phyloP scores from a whole-genome alignment of 179 eudicot species.

The Drosera spatulata region DNA sequence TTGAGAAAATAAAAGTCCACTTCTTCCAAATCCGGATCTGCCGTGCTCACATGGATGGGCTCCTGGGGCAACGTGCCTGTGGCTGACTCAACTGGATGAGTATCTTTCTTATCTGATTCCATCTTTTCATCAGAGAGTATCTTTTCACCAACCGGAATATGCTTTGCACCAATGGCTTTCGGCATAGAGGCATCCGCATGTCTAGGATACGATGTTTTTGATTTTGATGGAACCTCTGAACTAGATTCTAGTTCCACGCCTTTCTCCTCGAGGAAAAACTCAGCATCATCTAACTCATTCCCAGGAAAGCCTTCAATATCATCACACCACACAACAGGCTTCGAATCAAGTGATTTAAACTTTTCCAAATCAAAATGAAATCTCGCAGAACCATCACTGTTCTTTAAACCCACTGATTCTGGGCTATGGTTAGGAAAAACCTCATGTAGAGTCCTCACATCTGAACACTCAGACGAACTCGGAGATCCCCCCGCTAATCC shows the following conservation, averaged over 20 bases:
- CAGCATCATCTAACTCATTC: slow-evolving; percentile 26
- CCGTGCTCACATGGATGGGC: slow-evolving; percentile 6
- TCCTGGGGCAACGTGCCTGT: slow-evolving; percentile 14
- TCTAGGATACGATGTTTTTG: slow-evolving; percentile 15
- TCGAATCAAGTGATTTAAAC: slow-evolving; percentile 13
- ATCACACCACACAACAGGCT: slow-evolving; percentile 10
- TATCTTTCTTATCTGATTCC: slow-evolving; percentile 5
- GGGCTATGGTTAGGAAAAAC: slow-evolving; percentile 37
- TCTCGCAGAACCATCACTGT: slow-evolving; percentile 6
- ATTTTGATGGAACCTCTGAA: slow-evolving; percentile 17
- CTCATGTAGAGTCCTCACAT: slow-evolving; percentile 59
- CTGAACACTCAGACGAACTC: slow-evolving; percentile 18
- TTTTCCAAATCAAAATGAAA: slow-evolving; percentile 18
- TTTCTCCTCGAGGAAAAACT: slow-evolving; percentile 39
- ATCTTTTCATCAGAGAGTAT: slow-evolving; percentile 17
- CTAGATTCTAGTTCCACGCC: slow-evolving; percentile 30
- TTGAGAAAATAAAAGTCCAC: slow-evolving; percentile 26
- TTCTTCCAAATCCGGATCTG: slow-evolving; percentile 38
- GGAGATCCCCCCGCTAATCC: slow-evolving; percentile 18
- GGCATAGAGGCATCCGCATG: slow-evolving; percentile 14
- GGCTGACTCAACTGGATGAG: slow-evolving; percentile 8
- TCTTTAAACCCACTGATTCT: slow-evolving; percentile 30
- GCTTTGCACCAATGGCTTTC: slow-evolving; percentile 29
- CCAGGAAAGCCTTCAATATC: slow-evolving; percentile 19
- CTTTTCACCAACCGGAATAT: slow-evolving; percentile 24